Conservation (phyloP, 371 early-diverging fungal genomes). For the Mortierella sp. region DNA sequence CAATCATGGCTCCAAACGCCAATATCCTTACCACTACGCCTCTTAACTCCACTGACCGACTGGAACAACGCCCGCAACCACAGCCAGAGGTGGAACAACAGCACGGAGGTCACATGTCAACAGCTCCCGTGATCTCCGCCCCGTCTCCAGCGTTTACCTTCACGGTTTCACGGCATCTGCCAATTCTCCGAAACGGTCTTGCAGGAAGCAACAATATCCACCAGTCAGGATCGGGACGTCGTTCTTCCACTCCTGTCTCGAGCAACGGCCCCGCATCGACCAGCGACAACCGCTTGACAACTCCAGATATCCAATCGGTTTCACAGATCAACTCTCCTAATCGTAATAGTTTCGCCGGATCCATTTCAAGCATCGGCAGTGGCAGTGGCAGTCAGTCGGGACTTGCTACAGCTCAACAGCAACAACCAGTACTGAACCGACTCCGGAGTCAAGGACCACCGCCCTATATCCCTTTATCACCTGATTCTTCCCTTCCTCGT, state of each 20-base stretch:
- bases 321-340: not conserved
- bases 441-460: conserved; percentile 40
- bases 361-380: not conserved
- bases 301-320: not conserved
- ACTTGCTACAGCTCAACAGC: not conserved
- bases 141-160: conserved; percentile 20
- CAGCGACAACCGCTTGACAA: not conserved
- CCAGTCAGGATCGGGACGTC: not conserved
- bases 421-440: conserved; percentile 18
- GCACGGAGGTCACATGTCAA: not conserved
- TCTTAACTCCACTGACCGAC: not conserved
- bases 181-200: conserved; percentile 8
- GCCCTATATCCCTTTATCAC: conserved; percentile 23
- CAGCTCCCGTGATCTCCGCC: conserved; percentile 14
- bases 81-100: not conserved
- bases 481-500: conserved; percentile 8
- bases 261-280: not conserved
- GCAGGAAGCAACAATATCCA: conserved; percentile 20
- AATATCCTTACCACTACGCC: not conserved
- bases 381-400: not conserved
- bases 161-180: not conserved
- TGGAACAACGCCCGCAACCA: not conserved
- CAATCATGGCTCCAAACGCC: conserved; percentile 17
- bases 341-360: conserved; percentile 6
- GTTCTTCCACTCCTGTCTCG: not conserved